These are phyloP conservation scores for Emmonsiellopsis sp. DNA, from an alignment of 2,329 filamentous ascomycete species.

Conservation along the genomic window DNA sequence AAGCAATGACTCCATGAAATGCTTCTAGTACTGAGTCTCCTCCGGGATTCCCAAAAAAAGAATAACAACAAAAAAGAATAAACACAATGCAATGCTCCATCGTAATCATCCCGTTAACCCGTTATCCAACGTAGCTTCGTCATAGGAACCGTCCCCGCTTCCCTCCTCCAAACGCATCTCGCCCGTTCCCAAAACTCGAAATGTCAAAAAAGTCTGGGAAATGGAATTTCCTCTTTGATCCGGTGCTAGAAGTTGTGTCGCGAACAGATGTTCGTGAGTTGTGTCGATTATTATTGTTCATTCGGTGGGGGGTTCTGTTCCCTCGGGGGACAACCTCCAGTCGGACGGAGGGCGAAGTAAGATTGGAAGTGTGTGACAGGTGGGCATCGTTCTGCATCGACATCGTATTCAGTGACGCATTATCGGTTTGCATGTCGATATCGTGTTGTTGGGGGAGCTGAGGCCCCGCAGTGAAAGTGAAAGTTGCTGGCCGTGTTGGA, in stretches of 20 bases:
- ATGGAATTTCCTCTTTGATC: conserved; percentile 40
- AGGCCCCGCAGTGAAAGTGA: conserved; percentile 37
- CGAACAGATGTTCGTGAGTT: conserved; percentile 29
- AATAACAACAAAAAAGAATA: conserved; percentile 15
- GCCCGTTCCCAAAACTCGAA: conserved; percentile 34
- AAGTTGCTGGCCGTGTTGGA: conserved; percentile 25
- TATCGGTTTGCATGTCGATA: conserved; percentile 36
- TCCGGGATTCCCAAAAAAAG: conserved; percentile 8
- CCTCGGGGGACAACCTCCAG: conserved; percentile 36
- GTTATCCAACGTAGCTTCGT: conserved; percentile 2
- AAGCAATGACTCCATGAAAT: conserved; percentile 6
- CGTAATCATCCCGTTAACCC: not conserved
- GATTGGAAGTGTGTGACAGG: conserved; percentile 16
- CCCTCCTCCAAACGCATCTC: conserved; percentile 36
- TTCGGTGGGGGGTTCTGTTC: conserved; percentile 30
- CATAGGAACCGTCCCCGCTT: conserved; percentile 41
- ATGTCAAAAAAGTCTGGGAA: conserved; percentile 44
- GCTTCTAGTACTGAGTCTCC: not conserved
- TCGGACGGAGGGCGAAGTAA: conserved; percentile 27
- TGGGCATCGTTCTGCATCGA: conserved; percentile 18
- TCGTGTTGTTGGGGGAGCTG: conserved; percentile 29
- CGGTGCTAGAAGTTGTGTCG: conserved; percentile 30
- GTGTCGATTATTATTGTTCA: conserved; percentile 29
- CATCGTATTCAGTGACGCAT: conserved; percentile 9
- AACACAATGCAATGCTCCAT: not conserved